A percentile compares a stretch with the other conserved stretches of the same genome.
Evolutionary conservation across 208 protist species (phyloP).

Genomic region (Leishmania gerbilli): DNA sequence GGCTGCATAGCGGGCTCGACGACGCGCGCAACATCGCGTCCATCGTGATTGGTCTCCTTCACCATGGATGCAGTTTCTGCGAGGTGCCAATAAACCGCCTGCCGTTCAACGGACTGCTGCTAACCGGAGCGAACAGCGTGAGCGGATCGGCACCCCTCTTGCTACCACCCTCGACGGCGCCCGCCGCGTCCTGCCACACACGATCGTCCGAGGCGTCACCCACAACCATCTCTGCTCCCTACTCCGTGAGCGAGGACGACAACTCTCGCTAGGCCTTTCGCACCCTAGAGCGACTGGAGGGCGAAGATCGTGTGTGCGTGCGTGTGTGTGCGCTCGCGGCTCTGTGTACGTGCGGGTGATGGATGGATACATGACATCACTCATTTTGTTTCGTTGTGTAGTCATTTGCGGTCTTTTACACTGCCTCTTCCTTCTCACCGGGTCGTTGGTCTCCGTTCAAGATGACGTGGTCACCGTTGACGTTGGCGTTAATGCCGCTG

Average conservation of each 20-base stretch:
- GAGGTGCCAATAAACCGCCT: slow-evolving; percentile 68
- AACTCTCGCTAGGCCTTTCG: slow-evolving; percentile 9
- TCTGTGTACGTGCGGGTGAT: background rate
- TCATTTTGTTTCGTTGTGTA: background rate
- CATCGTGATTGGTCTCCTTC: slow-evolving; percentile 86
- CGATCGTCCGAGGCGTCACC: background rate
- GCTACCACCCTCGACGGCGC: slow-evolving; percentile 38
- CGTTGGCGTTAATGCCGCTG: background rate
- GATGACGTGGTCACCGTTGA: background rate
- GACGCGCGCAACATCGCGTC: slow-evolving; percentile 84
- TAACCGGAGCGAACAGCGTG: slow-evolving; percentile 2
- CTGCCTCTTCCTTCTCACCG: background rate
- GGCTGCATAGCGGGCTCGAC: slow-evolving; percentile 87
- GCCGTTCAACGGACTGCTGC: slow-evolving; percentile 23
- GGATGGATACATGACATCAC: background rate
- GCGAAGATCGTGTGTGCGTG: background rate
- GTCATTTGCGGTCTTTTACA: slow-evolving; percentile 9
- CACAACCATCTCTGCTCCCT: slow-evolving; percentile 15
- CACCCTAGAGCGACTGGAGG: background rate
- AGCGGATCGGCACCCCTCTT: slow-evolving; percentile 22
- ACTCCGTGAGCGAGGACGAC: slow-evolving; percentile 27
- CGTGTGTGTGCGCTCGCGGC: background rate
- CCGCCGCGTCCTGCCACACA: slow-evolving; percentile 3
- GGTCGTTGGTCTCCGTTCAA: background rate
- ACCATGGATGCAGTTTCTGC: slow-evolving; percentile 73